These are phyloP conservation scores for Arthrobotrys conoides DNA, from an alignment of 2,329 filamentous ascomycete genomes.

Conservation along the genomic window DNA sequence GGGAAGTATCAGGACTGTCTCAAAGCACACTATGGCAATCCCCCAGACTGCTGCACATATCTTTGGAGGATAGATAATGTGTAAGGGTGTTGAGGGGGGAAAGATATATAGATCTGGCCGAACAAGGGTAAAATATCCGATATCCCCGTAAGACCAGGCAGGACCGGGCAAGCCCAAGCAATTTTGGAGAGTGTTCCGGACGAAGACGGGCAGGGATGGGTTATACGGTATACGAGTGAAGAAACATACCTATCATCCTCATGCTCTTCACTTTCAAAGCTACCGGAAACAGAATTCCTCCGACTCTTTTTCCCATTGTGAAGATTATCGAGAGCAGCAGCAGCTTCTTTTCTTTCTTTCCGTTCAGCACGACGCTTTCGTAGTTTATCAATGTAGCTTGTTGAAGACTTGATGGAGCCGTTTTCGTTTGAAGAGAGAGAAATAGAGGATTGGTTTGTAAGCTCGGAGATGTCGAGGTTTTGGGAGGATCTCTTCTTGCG, in stretches of 20 bases:
- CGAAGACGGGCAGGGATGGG: conserved; percentile 13
- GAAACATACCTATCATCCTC: conserved; percentile 54
- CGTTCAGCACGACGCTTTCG: conserved; percentile 50
- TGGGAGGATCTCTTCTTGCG: conserved; percentile 55
- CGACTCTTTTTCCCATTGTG: conserved; percentile 20
- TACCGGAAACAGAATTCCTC: conserved; percentile 38
- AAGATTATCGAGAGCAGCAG: conserved; percentile 9
- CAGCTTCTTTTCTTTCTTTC: conserved; percentile 52
- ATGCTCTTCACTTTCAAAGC: conserved; percentile 46
- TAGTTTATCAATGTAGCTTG: conserved; percentile 55
- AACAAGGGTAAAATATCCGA: conserved; percentile 34
- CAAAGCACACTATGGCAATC: not conserved
- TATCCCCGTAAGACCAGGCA: conserved; percentile 19
- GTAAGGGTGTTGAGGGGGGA: conserved; percentile 23
- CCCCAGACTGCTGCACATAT: not conserved
- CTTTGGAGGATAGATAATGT: not conserved
- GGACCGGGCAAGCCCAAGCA: conserved; percentile 42
- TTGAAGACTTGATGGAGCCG: conserved; percentile 35
- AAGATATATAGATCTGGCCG: not conserved
- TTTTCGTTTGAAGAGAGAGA: conserved; percentile 55
- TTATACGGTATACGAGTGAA: conserved; percentile 41
- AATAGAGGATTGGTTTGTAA: conserved; percentile 41
- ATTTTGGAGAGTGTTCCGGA: conserved; percentile 21
- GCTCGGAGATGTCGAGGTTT: conserved; percentile 37
- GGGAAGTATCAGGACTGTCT: conserved; percentile 13